Conservation (phyloP, 1,139 yeast species). For the Kluyveromyces sp. region DNA sequence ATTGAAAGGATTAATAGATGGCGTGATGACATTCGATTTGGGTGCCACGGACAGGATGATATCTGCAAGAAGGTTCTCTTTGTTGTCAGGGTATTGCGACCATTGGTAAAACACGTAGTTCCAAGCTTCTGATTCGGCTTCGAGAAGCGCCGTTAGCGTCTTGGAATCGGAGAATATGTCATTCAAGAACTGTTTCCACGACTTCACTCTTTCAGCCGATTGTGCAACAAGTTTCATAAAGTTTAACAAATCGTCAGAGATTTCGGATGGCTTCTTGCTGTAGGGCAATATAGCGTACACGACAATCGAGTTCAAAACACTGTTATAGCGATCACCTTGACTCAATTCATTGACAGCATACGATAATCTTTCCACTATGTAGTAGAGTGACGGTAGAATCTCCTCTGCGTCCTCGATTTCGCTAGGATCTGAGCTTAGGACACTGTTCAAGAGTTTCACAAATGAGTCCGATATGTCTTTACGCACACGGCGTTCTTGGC, state of each 20-base stretch:
- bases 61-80: constrained; percentile 38
- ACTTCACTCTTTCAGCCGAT: constrained; percentile 33
- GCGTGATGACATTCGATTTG: constrained; percentile 23
- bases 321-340: constrained; percentile 40
- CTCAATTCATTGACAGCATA: constrained; percentile 39
- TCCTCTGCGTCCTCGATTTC: constrained; percentile 6
- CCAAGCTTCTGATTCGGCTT: constrained; percentile 17
- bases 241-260: constrained; percentile 33
- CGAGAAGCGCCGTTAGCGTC: constrained; percentile 11
- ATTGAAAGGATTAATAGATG: constrained; percentile 25
- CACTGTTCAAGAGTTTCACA: constrained; percentile 42
- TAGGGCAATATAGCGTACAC: constrained; percentile 40
- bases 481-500: constrained; percentile 50
- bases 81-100: constrained; percentile 29
- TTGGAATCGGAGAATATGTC: constrained; percentile 47
- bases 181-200: constrained; percentile 45
- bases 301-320: constrained; percentile 39
- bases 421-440: constrained; percentile 25
- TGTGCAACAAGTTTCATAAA: constrained; percentile 30
- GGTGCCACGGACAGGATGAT: constrained; percentile 20
- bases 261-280: constrained; percentile 31
- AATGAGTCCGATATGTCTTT: constrained; percentile 66
- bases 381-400: constrained; percentile 15
- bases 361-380: constrained; percentile 37
- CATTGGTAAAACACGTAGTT: constrained; percentile 21